Percentiles rank a stretch among this genome's conserved stretches.
These are phyloP conservation scores for Camelina hispida DNA, from an alignment of 345 rosid genomes.

Conservation along the genomic window DNA sequence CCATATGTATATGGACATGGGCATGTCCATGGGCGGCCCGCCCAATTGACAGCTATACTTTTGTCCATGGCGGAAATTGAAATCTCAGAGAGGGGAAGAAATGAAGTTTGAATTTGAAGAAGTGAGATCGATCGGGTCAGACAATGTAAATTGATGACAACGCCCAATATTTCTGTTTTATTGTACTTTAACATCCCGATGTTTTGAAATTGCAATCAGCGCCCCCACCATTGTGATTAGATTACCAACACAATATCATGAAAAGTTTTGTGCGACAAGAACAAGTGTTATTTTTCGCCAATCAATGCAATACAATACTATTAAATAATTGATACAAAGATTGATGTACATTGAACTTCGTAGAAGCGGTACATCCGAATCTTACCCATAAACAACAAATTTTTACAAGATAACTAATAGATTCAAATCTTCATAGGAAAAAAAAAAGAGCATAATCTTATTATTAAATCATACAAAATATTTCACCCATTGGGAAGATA, in stretches of 20 bases:
- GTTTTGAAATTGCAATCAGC: background rate
- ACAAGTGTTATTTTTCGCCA: background rate
- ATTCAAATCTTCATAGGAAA: background rate
- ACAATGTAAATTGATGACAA: background rate
- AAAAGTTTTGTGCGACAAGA: background rate
- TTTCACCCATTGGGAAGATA: conserved; percentile 8
- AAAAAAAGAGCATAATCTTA: background rate
- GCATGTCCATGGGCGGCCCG: too few relatives aligned
- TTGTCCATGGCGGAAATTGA: conserved; percentile 49
- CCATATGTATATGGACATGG: too few relatives aligned
- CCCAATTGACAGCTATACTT: too few relatives aligned
- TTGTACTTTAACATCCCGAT: background rate
- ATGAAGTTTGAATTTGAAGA: background rate
- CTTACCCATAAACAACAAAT: background rate
- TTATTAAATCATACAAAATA: conserved; percentile 24
- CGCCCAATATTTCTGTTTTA: background rate
- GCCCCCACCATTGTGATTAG: background rate
- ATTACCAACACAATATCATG: background rate
- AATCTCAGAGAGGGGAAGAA: background rate
- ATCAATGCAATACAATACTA: background rate
- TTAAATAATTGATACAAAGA: background rate
- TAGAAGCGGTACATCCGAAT: background rate
- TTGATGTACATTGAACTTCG: conserved; percentile 14
- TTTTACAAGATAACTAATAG: background rate
- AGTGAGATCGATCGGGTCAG: background rate